Conservation (phyloP, 768 basidiomycete species). For the Agrocybe chaxingu region DNA sequence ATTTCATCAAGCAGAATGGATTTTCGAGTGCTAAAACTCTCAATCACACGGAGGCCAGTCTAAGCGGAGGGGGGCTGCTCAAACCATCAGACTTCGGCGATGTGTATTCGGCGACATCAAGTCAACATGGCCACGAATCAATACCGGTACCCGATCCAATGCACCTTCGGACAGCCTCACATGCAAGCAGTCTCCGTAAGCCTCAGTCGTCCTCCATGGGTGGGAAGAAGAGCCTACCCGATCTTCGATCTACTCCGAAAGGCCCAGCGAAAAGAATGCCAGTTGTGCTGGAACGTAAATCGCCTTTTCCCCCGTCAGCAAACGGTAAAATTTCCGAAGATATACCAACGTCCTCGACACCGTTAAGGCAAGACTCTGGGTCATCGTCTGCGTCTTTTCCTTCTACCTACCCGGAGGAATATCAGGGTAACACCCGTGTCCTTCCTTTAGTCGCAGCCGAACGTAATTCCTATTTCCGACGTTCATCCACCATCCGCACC, state of each 20-base stretch:
- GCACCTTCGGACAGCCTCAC: slow-evolving; percentile 44
- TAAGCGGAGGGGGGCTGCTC: neutral
- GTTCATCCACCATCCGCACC: slow-evolving; percentile 77
- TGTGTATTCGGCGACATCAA: slow-evolving; percentile 9
- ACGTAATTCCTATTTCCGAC: slow-evolving; percentile 90
- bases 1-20: slow-evolving; percentile 10
- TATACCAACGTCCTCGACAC: slow-evolving; percentile 3
- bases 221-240: slow-evolving; percentile 84
- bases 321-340: slow-evolving; percentile 3
- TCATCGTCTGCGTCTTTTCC: slow-evolving; percentile 28
- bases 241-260: slow-evolving; percentile 45
- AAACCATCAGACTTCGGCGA: slow-evolving; percentile 2
- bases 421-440: slow-evolving; percentile 38
- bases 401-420: slow-evolving; percentile 21
- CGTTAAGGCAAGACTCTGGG: slow-evolving; percentile 36
- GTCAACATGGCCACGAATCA: slow-evolving; percentile 2
- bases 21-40: neutral
- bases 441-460: slow-evolving; percentile 70
- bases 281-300: slow-evolving; percentile 9
- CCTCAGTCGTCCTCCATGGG: slow-evolving; percentile 22
- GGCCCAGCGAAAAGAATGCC: slow-evolving; percentile 8
- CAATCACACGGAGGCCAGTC: slow-evolving; percentile 18
- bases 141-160: slow-evolving; percentile 33
- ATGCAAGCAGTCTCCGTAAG: slow-evolving; percentile 30
- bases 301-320: neutral